phyloP scores from a whole-genome alignment of 345 rosid species.

The Eucalyptus erythrocorys region DNA sequence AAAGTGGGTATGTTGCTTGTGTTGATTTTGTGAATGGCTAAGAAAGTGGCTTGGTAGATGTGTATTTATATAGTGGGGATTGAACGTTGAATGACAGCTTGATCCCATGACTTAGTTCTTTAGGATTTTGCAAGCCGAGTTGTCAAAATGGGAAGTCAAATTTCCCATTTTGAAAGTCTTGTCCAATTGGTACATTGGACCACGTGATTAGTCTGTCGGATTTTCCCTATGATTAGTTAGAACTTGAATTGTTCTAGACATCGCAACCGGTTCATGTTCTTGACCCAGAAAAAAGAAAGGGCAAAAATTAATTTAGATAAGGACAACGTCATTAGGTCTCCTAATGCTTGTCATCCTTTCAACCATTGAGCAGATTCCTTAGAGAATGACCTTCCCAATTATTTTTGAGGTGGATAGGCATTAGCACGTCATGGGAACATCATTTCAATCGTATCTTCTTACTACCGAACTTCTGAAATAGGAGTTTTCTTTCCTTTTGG shows the following conservation, averaged over 20 bases:
- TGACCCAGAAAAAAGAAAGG: neutral
- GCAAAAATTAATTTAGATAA: neutral
- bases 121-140: neutral
- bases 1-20: neutral
- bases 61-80: neutral
- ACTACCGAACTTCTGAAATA: neutral
- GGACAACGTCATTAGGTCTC: neutral
- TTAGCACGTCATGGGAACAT: neutral
- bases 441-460: neutral
- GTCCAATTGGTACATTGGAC: neutral
- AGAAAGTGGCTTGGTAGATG: neutral
- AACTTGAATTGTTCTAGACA: neutral
- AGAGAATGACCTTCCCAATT: neutral
- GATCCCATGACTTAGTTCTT: neutral
- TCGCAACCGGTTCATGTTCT: neutral
- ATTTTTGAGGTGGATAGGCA: neutral
- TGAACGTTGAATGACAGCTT: neutral
- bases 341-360: neutral
- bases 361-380: neutral
- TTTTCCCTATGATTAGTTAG: neutral
- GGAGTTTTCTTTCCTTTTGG: neutral
- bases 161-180: neutral
- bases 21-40: neutral
- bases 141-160: neutral
- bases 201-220: neutral